Percentiles rank a stretch among this genome's conserved stretches.
Conservation (phyloP, 805 yeast species). For the Jamesozyma hellenica region DNA sequence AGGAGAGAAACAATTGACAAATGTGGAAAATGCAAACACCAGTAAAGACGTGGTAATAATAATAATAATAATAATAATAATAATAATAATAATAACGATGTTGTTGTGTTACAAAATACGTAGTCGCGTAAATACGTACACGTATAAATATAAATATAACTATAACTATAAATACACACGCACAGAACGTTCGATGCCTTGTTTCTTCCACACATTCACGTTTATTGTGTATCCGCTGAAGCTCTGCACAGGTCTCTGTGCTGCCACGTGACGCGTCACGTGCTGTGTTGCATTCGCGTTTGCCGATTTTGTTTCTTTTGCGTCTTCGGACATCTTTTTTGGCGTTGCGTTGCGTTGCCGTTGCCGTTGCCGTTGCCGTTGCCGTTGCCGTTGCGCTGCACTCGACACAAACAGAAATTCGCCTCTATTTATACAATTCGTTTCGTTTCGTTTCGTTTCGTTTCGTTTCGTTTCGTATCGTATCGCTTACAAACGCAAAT, state of each 20-base stretch:
- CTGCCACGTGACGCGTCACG: slow-evolving; percentile 2
- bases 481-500: neutral
- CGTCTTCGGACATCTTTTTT: neutral
- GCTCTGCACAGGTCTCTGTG: slow-evolving; percentile 13
- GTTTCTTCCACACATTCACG: slow-evolving; percentile 21
- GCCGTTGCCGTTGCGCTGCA: neutral
- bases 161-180: no score
- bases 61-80: no score
- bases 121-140: no score
- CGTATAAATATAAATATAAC: no score
- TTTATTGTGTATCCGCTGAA: slow-evolving; percentile 23
- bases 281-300: neutral
- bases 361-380: neutral
- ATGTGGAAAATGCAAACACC: no score
- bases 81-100: no score
- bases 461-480: neutral
- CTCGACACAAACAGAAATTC: neutral
- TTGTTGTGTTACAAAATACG: no score
- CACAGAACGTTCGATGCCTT: no score
- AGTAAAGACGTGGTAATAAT: no score
- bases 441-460: neutral
- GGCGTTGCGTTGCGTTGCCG: neutral
- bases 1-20: no score
- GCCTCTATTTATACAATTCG: neutral
- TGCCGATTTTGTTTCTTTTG: neutral